Base-by-base conservation (phyloP, 169 alveolate species). In the Cryptosporidium ryanae region DNA sequence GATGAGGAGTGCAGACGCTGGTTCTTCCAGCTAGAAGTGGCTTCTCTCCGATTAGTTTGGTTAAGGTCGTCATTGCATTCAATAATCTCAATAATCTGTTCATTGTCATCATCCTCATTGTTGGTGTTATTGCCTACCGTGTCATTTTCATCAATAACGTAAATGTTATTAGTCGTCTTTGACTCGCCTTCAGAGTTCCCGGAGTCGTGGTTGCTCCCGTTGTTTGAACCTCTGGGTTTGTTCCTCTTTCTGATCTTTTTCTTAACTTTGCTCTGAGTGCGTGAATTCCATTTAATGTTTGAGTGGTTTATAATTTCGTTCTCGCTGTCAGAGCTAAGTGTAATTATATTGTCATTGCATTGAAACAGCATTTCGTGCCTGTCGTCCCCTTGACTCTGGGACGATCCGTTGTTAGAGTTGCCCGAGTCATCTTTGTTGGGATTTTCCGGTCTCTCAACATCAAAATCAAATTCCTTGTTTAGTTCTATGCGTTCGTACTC, bases 261-360 rank as follows among this genome's bases (percentile, higher is more conserved):
- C 63, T 32, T 43, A 21, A 66, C 64, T 17, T 66, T 66, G 6
- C 59, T 43, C 21, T 1, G 43, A 17, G 25, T 43, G 21, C 18
- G 12, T 17, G 43, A 18, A 17, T n/a, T 61, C 0, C 21, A 4
- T 15, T 17, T 0, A 18, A 4, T 52, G 25, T 2, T 32, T 21
- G n/a, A 15, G 23, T 2, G 6, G 44, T 61, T 6, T 23, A 15
- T 61, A 21, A 17, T 18, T 7, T 76, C 87, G 25, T 46, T 27
- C 8, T 76, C 87, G 44, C 87, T 76, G 44, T 76, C 87, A 13
- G 84, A 70, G 54, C 84, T 66, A n/a, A 65, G 43, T 18, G 32
- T 65, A 18, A 65, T 27, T 6, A 65, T 10, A 43, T 43, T 64
- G 18, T 15, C 18, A 1, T 38, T 38, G 46, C 8, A 6, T 38